Conservation (phyloP, 108 stramenopile species). For the Discostella pseudostelligera region DNA sequence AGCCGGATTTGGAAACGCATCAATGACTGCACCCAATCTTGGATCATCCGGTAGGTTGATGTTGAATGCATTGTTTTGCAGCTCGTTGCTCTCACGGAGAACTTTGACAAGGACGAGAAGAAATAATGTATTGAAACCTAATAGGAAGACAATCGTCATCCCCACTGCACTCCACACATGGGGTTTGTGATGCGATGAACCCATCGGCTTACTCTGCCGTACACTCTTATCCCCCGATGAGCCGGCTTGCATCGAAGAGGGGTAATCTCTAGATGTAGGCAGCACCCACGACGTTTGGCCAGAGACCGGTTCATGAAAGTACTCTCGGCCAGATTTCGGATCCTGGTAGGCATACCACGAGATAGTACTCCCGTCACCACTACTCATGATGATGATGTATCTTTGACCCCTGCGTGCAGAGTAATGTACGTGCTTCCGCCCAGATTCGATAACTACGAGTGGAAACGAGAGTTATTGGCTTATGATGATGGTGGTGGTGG, state of each 20-base stretch:
- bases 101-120: slow-evolving; percentile 31
- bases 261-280: slow-evolving; percentile 8
- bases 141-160: slow-evolving; percentile 9
- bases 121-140: slow-evolving; percentile 23
- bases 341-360: slow-evolving; percentile 29
- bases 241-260: neutral
- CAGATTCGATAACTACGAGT: too few relatives aligned
- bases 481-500: too few relatives aligned
- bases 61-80: neutral
- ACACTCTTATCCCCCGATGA: neutral
- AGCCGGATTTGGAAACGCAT: too few relatives aligned
- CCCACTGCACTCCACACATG: slow-evolving; percentile 2
- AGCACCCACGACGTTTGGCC: slow-evolving; percentile 26
- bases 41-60: neutral
- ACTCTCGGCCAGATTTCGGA: slow-evolving; percentile 33
- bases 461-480: too few relatives aligned
- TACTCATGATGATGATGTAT: too few relatives aligned
- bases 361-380: neutral
- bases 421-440: too few relatives aligned
- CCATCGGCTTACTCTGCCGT: neutral
- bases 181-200: neutral
- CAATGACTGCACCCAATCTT: too few relatives aligned
- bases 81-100: neutral
- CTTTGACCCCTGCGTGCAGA: too few relatives aligned
- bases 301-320: slow-evolving; percentile 26